These are phyloP conservation scores for Copromyces sp. DNA, from an alignment of 495 filamentous ascomycete genomes.

Conservation along the genomic window DNA sequence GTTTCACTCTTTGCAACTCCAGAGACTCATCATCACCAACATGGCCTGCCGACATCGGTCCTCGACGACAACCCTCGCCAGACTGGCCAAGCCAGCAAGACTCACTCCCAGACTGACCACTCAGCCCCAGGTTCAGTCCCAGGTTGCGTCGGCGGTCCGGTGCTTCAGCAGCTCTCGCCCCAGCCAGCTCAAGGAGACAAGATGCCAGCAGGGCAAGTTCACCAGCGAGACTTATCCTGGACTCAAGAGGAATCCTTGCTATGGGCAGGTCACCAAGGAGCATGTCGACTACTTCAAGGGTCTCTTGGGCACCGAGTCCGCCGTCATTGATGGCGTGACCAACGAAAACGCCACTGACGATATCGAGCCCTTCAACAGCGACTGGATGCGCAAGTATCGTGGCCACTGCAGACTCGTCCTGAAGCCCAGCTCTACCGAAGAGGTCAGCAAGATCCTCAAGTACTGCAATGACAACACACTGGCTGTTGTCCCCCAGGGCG, in stretches of 20 bases:
- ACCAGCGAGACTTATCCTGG: conserved; percentile 81
- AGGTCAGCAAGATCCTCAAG: conserved; percentile 78
- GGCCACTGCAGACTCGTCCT: conserved; percentile 81
- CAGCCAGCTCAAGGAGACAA: conserved; percentile 11
- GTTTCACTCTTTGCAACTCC: neutral
- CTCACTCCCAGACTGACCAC: neutral
- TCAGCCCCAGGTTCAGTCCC: conserved; percentile 8
- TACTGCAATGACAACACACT: conserved; percentile 89
- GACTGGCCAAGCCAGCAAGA: conserved; percentile 7
- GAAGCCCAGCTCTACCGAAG: conserved; percentile 69
- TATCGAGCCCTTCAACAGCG: conserved; percentile 84
- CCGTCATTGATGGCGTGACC: conserved; percentile 76
- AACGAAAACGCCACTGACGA: conserved; percentile 58
- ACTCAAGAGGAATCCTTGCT: conserved; percentile 66
- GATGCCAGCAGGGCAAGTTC: conserved; percentile 45
- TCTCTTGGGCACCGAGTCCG: conserved; percentile 62
- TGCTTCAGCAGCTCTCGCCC: conserved; percentile 26
- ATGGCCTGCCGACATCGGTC: conserved; percentile 19
- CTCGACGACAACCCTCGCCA: conserved; percentile 5
- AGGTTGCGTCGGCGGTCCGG: conserved; percentile 9
- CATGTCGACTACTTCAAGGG: conserved; percentile 74
- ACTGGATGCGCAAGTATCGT: conserved; percentile 99
- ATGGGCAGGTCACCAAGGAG: conserved; percentile 55
- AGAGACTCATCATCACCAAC: neutral
- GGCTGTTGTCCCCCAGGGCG: conserved; percentile 95